Evolutionary conservation across 2,329 filamentous ascomycete genomes (phyloP).

Genomic region (Eutypella sp.): DNA sequence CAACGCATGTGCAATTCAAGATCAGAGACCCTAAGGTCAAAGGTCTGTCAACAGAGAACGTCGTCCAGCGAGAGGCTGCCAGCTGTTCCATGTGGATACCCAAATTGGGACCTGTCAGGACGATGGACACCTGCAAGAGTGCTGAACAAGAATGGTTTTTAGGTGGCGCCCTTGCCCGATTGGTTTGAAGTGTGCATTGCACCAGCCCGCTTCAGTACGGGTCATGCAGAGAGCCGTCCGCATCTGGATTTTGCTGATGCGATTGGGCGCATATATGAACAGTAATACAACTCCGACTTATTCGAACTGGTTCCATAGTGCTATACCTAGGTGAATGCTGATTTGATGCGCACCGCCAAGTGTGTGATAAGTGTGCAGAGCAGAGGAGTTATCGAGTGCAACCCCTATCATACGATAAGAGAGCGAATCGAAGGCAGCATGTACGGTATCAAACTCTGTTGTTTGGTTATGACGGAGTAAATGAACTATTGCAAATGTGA

Average conservation of each 20-base stretch:
- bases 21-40: neutral
- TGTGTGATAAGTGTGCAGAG: too few relatives aligned
- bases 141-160: slow-evolving; percentile 17
- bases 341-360: neutral
- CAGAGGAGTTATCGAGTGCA: neutral
- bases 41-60: slow-evolving; percentile 6
- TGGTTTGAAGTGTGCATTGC: slow-evolving; percentile 17
- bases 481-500: too few relatives aligned
- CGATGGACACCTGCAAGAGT: slow-evolving; percentile 28
- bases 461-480: too few relatives aligned
- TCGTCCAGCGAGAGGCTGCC: slow-evolving; percentile 41
- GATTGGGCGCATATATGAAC: slow-evolving; percentile 16
- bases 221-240: slow-evolving; percentile 17
- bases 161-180: slow-evolving; percentile 10
- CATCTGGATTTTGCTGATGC: slow-evolving; percentile 11
- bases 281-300: slow-evolving; percentile 10
- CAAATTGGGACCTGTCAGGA: slow-evolving; percentile 28
- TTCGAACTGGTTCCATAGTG: slow-evolving; percentile 1
- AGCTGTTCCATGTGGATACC: slow-evolving; percentile 39
- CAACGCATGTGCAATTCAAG: neutral
- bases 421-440: too few relatives aligned
- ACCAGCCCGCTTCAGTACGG: slow-evolving; percentile 15
- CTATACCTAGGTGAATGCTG: neutral
- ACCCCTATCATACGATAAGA: too few relatives aligned
- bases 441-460: too few relatives aligned